Evolutionary conservation across 352 stramenopile species (phyloP), one percentile per base, ranked within the genome.

Genomic region (Phytophthora cactorum): DNA sequence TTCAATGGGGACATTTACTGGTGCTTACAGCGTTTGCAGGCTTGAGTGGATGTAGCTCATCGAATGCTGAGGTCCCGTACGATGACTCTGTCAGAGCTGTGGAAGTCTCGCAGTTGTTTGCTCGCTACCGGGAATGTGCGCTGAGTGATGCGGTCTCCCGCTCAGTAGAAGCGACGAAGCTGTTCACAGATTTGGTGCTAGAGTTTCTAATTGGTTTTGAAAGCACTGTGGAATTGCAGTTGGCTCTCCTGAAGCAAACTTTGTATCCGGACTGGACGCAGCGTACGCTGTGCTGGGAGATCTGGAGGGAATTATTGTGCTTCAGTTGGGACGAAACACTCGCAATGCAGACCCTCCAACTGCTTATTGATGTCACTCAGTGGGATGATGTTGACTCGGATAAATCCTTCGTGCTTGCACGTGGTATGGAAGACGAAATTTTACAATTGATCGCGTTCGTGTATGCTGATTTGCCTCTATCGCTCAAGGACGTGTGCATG

Each of bases 301-400:
- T 88, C 3, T 91, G 83, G 83, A 74, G 74, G 27, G 81, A 91
- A 63, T 53, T 89, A 6, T 27, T 91, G 52, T 90, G 79, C 54
- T 84, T 71, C 43, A 73, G 74, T 44, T 90, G 73, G 79, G 63
- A 82, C 27, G 78, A 88, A 44, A 12, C 50, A 5, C 55, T 81
- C 2, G 71, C 73, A 31, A 41, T 52, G 0, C 50, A 68, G 0
- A 50, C 57, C 5, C 69, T 91, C 38, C 55, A 69, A 6, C 75
- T 72, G 34, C 63, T 91, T 10, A 14, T 91, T 39, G 31, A 62
- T 54, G 22, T 86, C 11, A 67, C 62, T 0, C 72, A 81, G 22
- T 75, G 64, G 46, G 60, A 81, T 63, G 70, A 72, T 27, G 31
- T 39, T 15, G 36, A 63, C 34, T 41, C 41, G 8, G 15, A 49